phyloP scores from a whole-genome alignment of 225 moss, liverwort and hornwort species.

The Anthoceros angustus region DNA sequence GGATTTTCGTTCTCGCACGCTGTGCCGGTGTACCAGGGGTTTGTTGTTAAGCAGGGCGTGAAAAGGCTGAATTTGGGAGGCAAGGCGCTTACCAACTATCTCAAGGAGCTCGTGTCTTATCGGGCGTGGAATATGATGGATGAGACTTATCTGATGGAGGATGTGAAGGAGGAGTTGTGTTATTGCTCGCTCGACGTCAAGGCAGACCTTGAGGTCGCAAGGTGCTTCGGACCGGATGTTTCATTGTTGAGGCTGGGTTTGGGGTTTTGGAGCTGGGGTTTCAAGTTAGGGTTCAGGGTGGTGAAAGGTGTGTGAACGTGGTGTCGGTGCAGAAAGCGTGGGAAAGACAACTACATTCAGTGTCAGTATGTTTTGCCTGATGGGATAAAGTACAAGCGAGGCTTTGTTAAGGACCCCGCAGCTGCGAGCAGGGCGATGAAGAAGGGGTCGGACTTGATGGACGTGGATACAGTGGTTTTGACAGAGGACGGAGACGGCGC shows the following conservation, averaged over 20 bases:
- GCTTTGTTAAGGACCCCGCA: constrained; percentile 57
- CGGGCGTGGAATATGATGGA: constrained; percentile 99
- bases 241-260: neutral
- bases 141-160: constrained; percentile 90
- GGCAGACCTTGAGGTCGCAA: constrained; percentile 63
- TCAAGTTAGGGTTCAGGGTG: neutral
- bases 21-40: constrained; percentile 60
- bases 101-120: constrained; percentile 90
- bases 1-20: constrained; percentile 98
- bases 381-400: constrained; percentile 88
- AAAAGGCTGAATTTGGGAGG: constrained; percentile 86
- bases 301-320: neutral
- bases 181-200: constrained; percentile 64
- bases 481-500: constrained; percentile 9
- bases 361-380: constrained; percentile 85
- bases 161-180: constrained; percentile 85
- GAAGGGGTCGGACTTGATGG: neutral
- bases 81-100: constrained; percentile 86
- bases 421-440: constrained; percentile 12
- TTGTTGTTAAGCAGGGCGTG: constrained; percentile 48
- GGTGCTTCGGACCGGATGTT: constrained; percentile 17
- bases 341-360: constrained; percentile 39
- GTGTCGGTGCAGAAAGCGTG: constrained; percentile 38
- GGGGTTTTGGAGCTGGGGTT: no score
- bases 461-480: neutral